These are phyloP conservation scores for Lantana camara DNA, from an alignment of 257 asterid species.

Conservation along the genomic window DNA sequence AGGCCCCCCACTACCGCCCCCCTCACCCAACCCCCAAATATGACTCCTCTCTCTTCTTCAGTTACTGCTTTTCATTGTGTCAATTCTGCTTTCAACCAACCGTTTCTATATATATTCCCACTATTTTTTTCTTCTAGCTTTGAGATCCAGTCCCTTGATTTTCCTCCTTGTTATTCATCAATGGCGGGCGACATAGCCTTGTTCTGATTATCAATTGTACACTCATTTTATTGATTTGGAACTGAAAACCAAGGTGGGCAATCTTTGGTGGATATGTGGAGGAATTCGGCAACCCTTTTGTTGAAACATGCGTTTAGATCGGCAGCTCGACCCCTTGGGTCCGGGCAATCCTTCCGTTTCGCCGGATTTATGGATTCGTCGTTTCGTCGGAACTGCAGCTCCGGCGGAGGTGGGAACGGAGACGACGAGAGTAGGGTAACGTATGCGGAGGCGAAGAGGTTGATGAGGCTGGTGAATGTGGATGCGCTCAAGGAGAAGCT, in stretches of 20 bases:
- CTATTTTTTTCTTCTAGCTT: background rate
- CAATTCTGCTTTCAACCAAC: background rate
- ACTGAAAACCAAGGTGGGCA: background rate
- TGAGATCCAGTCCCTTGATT: background rate
- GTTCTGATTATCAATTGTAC: background rate
- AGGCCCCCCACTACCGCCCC: too few relatives aligned
- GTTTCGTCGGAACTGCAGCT: constrained; percentile 32
- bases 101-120: background rate
- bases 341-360: constrained; percentile 17
- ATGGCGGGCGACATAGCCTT: background rate
- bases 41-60: background rate
- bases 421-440: constrained; percentile 45
- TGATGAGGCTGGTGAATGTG: constrained; percentile 93
- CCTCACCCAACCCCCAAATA: too few relatives aligned
- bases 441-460: constrained; percentile 74
- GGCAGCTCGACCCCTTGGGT: constrained; percentile 16
- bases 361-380: constrained; percentile 22
- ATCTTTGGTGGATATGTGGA: constrained; percentile 52
- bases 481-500: constrained; percentile 71
- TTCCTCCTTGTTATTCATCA: background rate
- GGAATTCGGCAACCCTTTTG: constrained; percentile 39
- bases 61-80: background rate
- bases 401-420: constrained; percentile 29
- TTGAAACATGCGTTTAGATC: constrained; percentile 38
- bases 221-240: background rate